phyloP scores from a whole-genome alignment of 106 monocot genomes.

The Dendrobium officinale region DNA sequence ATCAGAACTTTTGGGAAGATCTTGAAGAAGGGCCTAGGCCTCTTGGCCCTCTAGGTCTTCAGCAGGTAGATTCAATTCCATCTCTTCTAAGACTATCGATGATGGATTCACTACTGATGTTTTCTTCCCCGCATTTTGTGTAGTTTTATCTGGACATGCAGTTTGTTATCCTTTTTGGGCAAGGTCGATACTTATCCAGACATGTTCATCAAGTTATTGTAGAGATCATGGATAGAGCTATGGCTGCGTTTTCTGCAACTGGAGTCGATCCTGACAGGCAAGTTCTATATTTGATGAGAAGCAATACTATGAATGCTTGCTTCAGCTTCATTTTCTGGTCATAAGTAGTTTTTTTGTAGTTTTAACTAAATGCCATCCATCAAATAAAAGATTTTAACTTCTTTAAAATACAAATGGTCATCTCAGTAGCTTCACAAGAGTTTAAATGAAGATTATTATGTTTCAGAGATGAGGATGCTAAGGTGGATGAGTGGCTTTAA shows the following conservation, averaged over 20 bases:
- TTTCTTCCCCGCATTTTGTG: slow-evolving; percentile 9
- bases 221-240: slow-evolving; percentile 80
- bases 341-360: no score
- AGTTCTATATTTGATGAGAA: not conserved
- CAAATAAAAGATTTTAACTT: not conserved
- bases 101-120: not conserved
- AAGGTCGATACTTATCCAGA: slow-evolving; percentile 82
- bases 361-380: not conserved
- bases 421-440: no score
- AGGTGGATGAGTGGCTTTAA: no score
- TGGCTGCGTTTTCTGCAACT: slow-evolving; percentile 78
- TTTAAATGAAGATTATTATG: no score
- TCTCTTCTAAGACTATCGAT: not conserved
- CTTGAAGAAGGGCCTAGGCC: slow-evolving; percentile 73
- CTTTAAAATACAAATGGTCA: not conserved
- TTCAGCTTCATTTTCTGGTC: no score
- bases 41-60: slow-evolving; percentile 78
- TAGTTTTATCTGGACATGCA: slow-evolving; percentile 99
- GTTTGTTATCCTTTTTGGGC: slow-evolving; percentile 77
- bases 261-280: slow-evolving; percentile 86
- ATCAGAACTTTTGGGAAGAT: slow-evolving; percentile 94
- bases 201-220: slow-evolving; percentile 78
- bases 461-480: no score
- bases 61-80: slow-evolving; percentile 45
- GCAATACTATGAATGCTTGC: not conserved